Evolutionary conservation across 208 protist genomes (phyloP), one percentile per base, ranked within the genome.

Genomic region (Acanthamoeba quina): DNA sequence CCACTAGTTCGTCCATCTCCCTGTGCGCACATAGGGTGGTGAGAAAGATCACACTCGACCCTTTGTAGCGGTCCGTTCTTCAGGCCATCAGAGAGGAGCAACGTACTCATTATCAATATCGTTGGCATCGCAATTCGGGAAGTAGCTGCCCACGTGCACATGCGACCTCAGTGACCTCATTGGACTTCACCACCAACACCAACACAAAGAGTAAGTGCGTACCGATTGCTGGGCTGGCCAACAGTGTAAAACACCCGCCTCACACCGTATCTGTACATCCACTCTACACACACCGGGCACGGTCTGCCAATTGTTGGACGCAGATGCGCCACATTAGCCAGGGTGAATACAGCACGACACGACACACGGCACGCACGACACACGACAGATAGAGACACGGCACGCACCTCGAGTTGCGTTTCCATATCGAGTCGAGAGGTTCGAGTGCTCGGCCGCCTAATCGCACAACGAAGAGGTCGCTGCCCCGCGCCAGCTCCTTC

Each of bases 381-480:
- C n/a, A 2, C 52, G 17, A 58, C 11, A 7, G 54, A 21, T 58
- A 3, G 19, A 58, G 10, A 29, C 60, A 21, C 60, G 60, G 7
- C 13, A 37, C 26, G 19, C 29, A 92, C 86, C 86, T 70, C 26
- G 86, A 92, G 86, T 92, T 92, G 6, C 86, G 86, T 29, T 72
- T 52, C 86, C 56, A 92, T 52, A 92, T 78, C 24, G 86, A 76
- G 17, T 92, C 86, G 15, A 78, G 47, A 29, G 78, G 78, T 29
- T 92, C 86, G 41, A 78, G 29, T 17, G 86, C 56, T 29, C 86
- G 17, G 24, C 86, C 86, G 3, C 86, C 86, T 24, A 92, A 56
- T 78, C 86, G 86, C 26, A 92, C 86, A 7, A 92, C 86, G 49
- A 92, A 78, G 86, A 92, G 56, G 41, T 92, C 86, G 37, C 86